phyloP scores from a whole-genome alignment of 2,329 filamentous ascomycete genomes.

The Akanthomyces dipterigenus region DNA sequence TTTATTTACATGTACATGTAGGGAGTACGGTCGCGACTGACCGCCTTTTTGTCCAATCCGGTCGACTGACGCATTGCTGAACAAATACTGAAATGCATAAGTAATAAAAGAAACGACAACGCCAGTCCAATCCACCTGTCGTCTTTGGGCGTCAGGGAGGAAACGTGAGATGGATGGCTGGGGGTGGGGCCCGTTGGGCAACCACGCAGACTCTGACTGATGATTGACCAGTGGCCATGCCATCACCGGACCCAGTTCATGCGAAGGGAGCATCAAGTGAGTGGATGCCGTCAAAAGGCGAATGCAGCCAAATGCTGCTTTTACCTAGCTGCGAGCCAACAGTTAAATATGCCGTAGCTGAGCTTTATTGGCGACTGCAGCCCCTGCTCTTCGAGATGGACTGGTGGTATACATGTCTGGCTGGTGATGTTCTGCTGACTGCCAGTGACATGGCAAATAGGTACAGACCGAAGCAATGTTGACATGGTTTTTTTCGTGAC shows the following conservation, averaged over 20 bases:
- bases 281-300: conserved; percentile 1
- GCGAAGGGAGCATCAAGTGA: conserved; percentile 1
- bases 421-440: neutral
- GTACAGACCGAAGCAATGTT: neutral
- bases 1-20: neutral
- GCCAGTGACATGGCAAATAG: neutral
- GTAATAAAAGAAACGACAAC: neutral
- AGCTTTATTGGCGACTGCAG: neutral
- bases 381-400: neutral
- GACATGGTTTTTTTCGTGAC: neutral
- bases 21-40: neutral
- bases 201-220: conserved; percentile 9
- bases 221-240: conserved; percentile 5
- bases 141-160: neutral
- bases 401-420: conserved; percentile 3
- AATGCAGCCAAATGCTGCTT: neutral
- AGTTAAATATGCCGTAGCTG: neutral
- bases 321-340: neutral
- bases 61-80: neutral
- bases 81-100: neutral
- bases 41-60: conserved; percentile 1
- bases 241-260: conserved; percentile 10
- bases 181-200: conserved; percentile 12
- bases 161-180: conserved; percentile 12
- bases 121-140: conserved; percentile 1